Evolutionary conservation across 2,329 filamentous ascomycete genomes (phyloP).

Genomic region (Apiospora saccharicola): DNA sequence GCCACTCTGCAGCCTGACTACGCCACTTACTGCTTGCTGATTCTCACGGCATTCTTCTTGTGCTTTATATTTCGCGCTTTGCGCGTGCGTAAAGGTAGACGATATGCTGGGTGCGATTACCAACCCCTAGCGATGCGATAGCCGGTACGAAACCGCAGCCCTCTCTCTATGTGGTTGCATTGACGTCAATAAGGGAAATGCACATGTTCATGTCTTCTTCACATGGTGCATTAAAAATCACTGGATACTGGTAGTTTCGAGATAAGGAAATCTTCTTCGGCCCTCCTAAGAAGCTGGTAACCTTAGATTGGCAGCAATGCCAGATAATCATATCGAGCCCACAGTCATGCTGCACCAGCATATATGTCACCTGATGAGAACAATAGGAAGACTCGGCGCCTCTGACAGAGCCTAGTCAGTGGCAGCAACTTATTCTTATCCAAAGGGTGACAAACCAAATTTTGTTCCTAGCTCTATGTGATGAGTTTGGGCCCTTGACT

Average conservation of each 20-base stretch:
- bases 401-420: too few species aligned
- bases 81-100: too few species aligned
- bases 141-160: background rate
- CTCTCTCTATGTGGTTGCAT: background rate
- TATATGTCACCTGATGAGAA: background rate
- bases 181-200: background rate
- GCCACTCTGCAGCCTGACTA: background rate
- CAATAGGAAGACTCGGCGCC: background rate
- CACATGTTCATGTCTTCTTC: background rate
- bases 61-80: background rate
- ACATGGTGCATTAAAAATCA: too few species aligned
- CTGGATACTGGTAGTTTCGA: background rate
- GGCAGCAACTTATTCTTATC: too few species aligned
- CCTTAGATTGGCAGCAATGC: background rate
- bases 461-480: too few species aligned
- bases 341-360: background rate
- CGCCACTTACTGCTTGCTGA: background rate
- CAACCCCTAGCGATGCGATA: background rate
- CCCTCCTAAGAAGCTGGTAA: background rate
- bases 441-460: too few species aligned
- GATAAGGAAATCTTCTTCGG: background rate
- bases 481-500: too few species aligned
- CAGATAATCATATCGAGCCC: background rate
- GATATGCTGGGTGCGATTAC: background rate
- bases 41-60: background rate